Conservation (phyloP, 176 grass and related monocot species). For the Carex myosuroides region DNA sequence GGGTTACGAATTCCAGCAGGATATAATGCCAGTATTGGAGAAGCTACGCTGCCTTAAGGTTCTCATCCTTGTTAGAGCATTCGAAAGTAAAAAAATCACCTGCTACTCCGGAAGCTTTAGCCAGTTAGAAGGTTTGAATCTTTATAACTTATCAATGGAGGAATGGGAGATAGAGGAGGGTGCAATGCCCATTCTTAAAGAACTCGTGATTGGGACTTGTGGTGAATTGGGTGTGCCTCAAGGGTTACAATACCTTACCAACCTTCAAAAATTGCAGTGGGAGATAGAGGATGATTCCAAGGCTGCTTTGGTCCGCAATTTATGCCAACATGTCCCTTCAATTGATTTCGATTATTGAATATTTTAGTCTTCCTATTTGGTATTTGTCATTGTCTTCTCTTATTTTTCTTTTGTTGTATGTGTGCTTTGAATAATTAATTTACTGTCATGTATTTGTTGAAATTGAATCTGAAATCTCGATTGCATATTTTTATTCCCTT, state of each 20-base stretch:
- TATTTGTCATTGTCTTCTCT: too few species aligned
- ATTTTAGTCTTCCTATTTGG: too few species aligned
- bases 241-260: too few species aligned
- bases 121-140: neutral
- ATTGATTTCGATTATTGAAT: too few species aligned
- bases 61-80: neutral
- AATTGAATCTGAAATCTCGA: too few species aligned
- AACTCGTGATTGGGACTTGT: neutral
- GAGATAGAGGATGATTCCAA: fast-evolving
- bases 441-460: too few species aligned
- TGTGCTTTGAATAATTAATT: too few species aligned
- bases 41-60: neutral
- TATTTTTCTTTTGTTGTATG: too few species aligned
- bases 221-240: neutral
- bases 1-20: too few species aligned
- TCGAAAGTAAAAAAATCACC: neutral
- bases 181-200: neutral
- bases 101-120: neutral
- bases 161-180: slow-evolving; percentile 2
- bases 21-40: too few species aligned
- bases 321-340: neutral
- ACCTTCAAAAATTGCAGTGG: neutral
- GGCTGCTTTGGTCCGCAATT: neutral
- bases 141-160: neutral
- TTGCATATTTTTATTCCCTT: too few species aligned